These are phyloP conservation scores for Suillus paluster DNA, from an alignment of 768 basidiomycete species.

Conservation along the genomic window DNA sequence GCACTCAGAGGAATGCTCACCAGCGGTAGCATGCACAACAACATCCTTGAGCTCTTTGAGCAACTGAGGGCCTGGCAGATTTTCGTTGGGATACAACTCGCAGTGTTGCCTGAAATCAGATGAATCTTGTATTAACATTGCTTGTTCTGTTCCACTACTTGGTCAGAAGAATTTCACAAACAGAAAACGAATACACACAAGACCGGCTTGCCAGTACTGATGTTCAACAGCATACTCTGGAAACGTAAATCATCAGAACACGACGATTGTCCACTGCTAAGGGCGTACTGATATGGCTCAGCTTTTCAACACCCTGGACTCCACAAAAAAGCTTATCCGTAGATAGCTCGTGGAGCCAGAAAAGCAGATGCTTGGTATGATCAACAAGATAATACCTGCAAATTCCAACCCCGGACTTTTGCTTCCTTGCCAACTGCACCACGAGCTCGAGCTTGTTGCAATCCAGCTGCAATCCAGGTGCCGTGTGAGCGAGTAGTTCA, in stretches of 20 bases:
- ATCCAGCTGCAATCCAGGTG: background rate
- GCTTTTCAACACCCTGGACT: constrained; percentile 43
- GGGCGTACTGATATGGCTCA: constrained; percentile 45
- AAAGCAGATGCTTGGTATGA: constrained; percentile 45
- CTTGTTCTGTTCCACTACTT: background rate
- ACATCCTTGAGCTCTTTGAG: constrained; percentile 9
- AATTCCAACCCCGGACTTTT: background rate
- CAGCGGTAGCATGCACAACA: constrained; percentile 20
- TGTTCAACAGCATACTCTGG: constrained; percentile 23
- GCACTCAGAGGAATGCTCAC: constrained; percentile 14
- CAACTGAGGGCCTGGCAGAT: background rate
- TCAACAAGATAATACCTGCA: constrained; percentile 50
- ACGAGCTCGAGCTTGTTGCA: background rate
- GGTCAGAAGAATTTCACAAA: background rate
- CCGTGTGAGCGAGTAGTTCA: background rate
- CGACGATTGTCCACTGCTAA: background rate
- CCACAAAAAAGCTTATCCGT: constrained; percentile 35
- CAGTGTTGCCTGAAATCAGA: constrained; percentile 12
- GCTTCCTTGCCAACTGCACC: background rate
- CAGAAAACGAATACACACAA: background rate
- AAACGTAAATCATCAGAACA: background rate
- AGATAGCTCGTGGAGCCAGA: constrained; percentile 50
- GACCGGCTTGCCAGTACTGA: constrained; percentile 26
- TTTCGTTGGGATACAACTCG: constrained; percentile 9
- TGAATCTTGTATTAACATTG: background rate